Conservation (phyloP, 768 basidiomycete species). For the Trametes meyenii region DNA sequence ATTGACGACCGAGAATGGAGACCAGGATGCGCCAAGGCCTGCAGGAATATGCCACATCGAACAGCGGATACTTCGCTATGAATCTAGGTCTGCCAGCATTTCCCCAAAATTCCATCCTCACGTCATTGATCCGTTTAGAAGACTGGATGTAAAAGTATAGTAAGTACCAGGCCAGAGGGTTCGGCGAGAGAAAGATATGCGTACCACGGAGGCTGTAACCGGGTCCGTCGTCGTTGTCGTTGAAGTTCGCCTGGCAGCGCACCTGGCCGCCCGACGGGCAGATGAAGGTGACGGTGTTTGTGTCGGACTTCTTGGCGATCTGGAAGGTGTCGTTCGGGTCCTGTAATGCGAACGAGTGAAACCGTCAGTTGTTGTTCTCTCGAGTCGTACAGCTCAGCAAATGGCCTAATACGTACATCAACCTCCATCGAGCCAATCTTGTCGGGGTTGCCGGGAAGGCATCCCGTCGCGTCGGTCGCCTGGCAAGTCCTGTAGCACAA, state of each 20-base stretch:
- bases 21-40: too few relatives aligned
- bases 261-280: conserved; percentile 11
- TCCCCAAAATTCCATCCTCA: background rate
- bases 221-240: conserved; percentile 19
- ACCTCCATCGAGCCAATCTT: conserved; percentile 12
- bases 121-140: background rate
- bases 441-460: conserved; percentile 7
- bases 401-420: background rate
- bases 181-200: background rate
- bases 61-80: background rate
- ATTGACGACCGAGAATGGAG: too few relatives aligned
- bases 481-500: conserved; percentile 6
- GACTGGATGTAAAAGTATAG: background rate
- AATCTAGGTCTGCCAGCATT: background rate
- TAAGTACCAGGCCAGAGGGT: background rate
- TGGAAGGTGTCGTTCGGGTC: conserved; percentile 10
- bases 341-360: background rate
- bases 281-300: conserved; percentile 12
- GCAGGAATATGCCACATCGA: background rate
- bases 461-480: conserved; percentile 7
- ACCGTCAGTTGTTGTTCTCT: too few relatives aligned
- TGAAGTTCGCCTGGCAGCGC: conserved; percentile 22
- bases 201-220: conserved; percentile 16
- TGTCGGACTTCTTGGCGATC: conserved; percentile 2
- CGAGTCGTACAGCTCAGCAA: too few relatives aligned